Base-by-base conservation (phyloP, 345 rosid species). In the Ceriops tagal region DNA sequence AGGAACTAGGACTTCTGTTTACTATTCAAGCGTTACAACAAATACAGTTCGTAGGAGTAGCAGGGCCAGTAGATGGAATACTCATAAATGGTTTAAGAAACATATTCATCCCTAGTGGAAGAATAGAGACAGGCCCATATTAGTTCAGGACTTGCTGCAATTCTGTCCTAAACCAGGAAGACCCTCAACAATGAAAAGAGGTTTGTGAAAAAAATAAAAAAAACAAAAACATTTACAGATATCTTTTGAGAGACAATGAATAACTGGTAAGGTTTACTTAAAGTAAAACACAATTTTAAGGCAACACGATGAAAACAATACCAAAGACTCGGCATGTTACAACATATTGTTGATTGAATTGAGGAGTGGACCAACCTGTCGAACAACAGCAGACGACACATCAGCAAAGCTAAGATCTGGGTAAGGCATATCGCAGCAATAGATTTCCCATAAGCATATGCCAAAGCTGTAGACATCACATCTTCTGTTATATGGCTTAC, bases 381-480 rank as follows among this genome's bases (percentile, higher is more conserved):
- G 82, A 73, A 91, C 96, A 69, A 93, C 97, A 26, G 88, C 90
- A 61, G 92, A 82, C 30, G 96, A 83, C 18, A 91, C 89, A 69
- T 91, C 96, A 10, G 78, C 92, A 68, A 89, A 87, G 74, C 97
- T 89, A 57, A 91, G 96, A 83, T 89, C 77, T 13, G 92, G 85
- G 58, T 91, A 91, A 49, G 98, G 98, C 95, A 93, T 88, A 39
- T 92, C 93, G 39, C 98, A 93, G 69, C 98, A 93, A 79, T 93
- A 93, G 35, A 85, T 93, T 79, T 93, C 98, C 97, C 98, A 93
- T 66, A 91, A 71, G 81, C 98, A 93, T 75, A 91, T 93, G 73
- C 97, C 98, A 46, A 93, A 93, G 77, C 98, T 93, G 83, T 93
- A 93, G 60, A 93, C 97, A 68, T 93, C 98, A 13, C 97, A 93